Conservation (phyloP, 1,139 yeast species). For the Lodderomyces margitis region DNA sequence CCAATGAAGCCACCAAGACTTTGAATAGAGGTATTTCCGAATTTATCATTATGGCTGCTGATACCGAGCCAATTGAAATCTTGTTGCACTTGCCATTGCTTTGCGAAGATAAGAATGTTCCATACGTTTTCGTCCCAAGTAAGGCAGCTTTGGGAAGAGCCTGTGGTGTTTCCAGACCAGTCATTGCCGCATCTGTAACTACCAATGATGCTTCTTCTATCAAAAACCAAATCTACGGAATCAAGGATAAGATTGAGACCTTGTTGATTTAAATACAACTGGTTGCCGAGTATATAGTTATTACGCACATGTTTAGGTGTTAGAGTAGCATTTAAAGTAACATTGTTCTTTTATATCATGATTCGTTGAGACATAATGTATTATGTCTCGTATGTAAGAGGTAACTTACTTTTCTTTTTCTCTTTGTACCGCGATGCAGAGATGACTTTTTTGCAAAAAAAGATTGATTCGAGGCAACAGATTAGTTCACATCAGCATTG, state of each 20-base stretch:
- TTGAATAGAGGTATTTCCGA: conserved; percentile 99
- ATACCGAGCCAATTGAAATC: conserved; percentile 98
- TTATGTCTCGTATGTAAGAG: too few species aligned
- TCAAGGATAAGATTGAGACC: conserved; percentile 98
- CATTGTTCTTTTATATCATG: too few species aligned
- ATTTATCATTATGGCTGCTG: conserved; percentile 99
- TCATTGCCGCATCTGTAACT: conserved; percentile 97
- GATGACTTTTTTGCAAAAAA: too few species aligned
- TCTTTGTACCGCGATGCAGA: neutral
- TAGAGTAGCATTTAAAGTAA: too few species aligned
- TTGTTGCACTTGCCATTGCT: conserved; percentile 94
- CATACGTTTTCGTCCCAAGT: conserved; percentile 97
- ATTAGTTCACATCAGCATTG: neutral
- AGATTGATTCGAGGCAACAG: too few species aligned
- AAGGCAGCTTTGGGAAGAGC: conserved; percentile 99
- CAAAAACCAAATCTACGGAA: conserved; percentile 94
- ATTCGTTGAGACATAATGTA: too few species aligned
- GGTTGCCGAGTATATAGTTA: too few species aligned
- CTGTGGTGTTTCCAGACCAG: conserved; percentile 99
- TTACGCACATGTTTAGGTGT: neutral
- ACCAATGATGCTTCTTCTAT: conserved; percentile 98
- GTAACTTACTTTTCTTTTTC: neutral
- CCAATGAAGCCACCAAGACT: conserved; percentile 99
- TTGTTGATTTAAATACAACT: conserved; percentile 86
- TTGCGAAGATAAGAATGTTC: conserved; percentile 99